Evolutionary conservation across 2,329 filamentous ascomycete species (phyloP), one percentile per base, ranked within the genome.

Genomic region (Diplodia corticola): DNA sequence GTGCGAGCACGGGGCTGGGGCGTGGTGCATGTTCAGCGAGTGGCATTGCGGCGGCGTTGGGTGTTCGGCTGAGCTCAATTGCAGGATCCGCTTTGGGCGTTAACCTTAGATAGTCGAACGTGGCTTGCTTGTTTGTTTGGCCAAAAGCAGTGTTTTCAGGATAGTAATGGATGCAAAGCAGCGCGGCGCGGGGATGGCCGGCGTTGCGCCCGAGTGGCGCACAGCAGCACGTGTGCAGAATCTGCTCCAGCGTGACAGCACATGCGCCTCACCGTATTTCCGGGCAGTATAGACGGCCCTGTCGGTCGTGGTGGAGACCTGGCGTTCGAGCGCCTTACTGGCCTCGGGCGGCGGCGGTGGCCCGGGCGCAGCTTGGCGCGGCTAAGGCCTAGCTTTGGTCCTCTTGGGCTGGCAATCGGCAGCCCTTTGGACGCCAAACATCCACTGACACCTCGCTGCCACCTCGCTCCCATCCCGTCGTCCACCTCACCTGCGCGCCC

Each of bases 401-500:
- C 40, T 50, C 59, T 35, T 37, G 49, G 40, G 51, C 28, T 37
- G 20, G 26, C 35, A 26, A 50, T 50, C 46, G 28, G 59, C 40
- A 46, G 63, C 49, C 63, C 51, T 65, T 54, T 57, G 53, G 55
- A 30, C 57, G 64, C 54, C 46, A 65, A 65, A 57, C 54, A 65
- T 37, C 46, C 44, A 50, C 64, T 37, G 57, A 49, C 57, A 49
- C 51, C 63, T 57, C 51, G 44, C 63, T 57, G 50, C 65, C 59
- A 65, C 67, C 65, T 54, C 60, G 37, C 33, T 35, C 44, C n/a
- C n/a, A n/a, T 64, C 68, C 65, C 64, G 64, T 51, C 54, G 65
- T 20, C 63, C 67, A 66, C 44, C 66, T 46, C 50, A 50, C 54
- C 49, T 30, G 33, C 61, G 30, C 51, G 20, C 20, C 54, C 49